A percentile compares a stretch with the other conserved stretches of the same genome.
phyloP scores from a whole-genome alignment of 2,329 filamentous ascomycete species.

The Hypoxylon sp. region DNA sequence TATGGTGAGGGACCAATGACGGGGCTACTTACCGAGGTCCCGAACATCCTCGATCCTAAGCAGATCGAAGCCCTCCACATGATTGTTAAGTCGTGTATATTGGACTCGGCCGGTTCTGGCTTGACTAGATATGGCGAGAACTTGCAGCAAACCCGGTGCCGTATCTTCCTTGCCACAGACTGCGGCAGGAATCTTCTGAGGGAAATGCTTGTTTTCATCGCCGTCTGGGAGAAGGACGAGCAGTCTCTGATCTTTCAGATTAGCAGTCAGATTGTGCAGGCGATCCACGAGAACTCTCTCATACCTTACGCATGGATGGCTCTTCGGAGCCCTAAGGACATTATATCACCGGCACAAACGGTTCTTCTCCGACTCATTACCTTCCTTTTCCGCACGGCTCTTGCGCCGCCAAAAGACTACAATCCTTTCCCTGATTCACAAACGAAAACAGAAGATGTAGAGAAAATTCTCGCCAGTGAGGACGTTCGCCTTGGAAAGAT shows the following conservation, averaged over 20 bases:
- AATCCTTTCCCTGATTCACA: conserved; percentile 49
- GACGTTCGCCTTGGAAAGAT: conserved; percentile 71
- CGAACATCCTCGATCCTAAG: conserved; percentile 91
- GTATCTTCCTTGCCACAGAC: conserved; percentile 89
- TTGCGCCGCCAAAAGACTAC: conserved; percentile 59
- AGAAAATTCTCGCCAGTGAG: conserved; percentile 61
- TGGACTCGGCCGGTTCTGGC: conserved; percentile 82
- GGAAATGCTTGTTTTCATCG: conserved; percentile 95
- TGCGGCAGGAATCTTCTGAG: conserved; percentile 90
- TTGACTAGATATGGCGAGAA: conserved; percentile 79
- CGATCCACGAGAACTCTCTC: conserved; percentile 88
- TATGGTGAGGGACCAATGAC: conserved; percentile 83
- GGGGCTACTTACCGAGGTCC: conserved; percentile 91
- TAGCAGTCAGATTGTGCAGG: conserved; percentile 95
- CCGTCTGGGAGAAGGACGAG: conserved; percentile 95
- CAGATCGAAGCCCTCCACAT: conserved; percentile 97
- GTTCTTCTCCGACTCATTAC: conserved; percentile 92
- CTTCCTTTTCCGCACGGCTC: conserved; percentile 82
- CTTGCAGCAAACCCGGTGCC: conserved; percentile 90
- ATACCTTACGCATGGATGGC: conserved; percentile 94
- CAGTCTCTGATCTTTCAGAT: conserved; percentile 96
- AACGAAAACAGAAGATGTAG: conserved; percentile 45
- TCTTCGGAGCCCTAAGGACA: conserved; percentile 92
- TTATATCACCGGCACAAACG: conserved; percentile 94
- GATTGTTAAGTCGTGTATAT: conserved; percentile 96